Conservation (phyloP, 179 eudicot species). For the Corrigiola litoralis region DNA sequence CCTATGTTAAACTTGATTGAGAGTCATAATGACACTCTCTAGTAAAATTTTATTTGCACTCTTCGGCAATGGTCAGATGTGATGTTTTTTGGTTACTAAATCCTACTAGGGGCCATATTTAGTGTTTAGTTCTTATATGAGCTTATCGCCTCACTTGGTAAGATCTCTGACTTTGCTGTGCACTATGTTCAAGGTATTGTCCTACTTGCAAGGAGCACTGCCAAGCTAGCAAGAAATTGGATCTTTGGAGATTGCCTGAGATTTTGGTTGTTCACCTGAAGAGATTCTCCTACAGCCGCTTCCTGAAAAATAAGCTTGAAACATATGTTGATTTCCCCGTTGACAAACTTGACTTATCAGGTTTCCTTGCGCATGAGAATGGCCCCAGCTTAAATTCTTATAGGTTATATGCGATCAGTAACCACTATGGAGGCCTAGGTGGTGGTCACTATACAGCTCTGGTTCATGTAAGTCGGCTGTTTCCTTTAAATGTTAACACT, state of each 20-base stretch:
- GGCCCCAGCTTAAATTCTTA: slow-evolving; percentile 33
- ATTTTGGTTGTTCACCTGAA: slow-evolving; percentile 63
- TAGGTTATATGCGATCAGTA: slow-evolving; percentile 53
- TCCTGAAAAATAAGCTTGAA: slow-evolving; percentile 53
- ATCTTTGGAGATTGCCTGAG: slow-evolving; percentile 76
- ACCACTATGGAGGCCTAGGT: slow-evolving; percentile 65
- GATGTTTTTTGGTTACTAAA: too few species aligned
- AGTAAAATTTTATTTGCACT: too few species aligned
- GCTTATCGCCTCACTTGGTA: too few species aligned
- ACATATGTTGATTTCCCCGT: slow-evolving; percentile 70
- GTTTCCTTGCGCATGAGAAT: slow-evolving; percentile 34
- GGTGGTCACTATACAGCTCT: slow-evolving; percentile 71
- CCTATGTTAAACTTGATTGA: too few species aligned
- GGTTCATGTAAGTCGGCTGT: slow-evolving; percentile 43
- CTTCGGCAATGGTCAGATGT: too few species aligned
- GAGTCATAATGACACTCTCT: too few species aligned
- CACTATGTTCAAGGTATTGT: slow-evolving; percentile 44
- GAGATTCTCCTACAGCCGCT: slow-evolving; percentile 59
- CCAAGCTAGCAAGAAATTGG: slow-evolving; percentile 68
- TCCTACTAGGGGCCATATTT: too few species aligned
- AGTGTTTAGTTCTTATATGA: too few species aligned
- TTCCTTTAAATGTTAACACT: not conserved
- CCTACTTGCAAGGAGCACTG: slow-evolving; percentile 54
- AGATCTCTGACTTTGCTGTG: not conserved
- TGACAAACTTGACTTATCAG: slow-evolving; percentile 45